Conservation (phyloP, 2,329 filamentous ascomycete species). For the Macrophomina tecta region DNA sequence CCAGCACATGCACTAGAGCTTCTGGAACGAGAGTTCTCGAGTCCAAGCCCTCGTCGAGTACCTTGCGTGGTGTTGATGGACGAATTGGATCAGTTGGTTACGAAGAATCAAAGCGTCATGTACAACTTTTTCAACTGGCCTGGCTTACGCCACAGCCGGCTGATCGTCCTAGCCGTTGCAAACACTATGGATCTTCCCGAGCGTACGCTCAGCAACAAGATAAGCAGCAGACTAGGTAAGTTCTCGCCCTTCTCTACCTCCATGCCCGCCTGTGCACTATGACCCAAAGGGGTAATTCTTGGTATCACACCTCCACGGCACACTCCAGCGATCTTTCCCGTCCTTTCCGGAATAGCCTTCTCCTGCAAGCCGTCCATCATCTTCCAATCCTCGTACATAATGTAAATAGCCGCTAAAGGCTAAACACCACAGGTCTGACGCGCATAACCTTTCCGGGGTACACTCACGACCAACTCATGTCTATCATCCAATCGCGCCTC, state of each 20-base stretch:
- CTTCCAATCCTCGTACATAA: neutral
- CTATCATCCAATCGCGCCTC: constrained; percentile 93
- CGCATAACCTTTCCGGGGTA: constrained; percentile 97
- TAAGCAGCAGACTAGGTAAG: constrained; percentile 74
- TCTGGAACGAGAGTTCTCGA: constrained; percentile 88
- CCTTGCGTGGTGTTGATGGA: constrained; percentile 99
- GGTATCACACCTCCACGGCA: neutral
- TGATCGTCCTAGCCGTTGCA: constrained; percentile 95
- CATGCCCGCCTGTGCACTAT: constrained; percentile 30
- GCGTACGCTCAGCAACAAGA: constrained; percentile 96
- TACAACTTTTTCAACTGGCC: constrained; percentile 99
- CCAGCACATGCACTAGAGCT: constrained; percentile 90
- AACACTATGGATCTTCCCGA: constrained; percentile 99
- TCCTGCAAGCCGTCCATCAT: neutral
- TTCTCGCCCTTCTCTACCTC: constrained; percentile 31
- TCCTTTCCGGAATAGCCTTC: neutral
- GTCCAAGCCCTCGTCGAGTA: constrained; percentile 86
- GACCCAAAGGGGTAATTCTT: constrained; percentile 14
- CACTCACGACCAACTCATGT: constrained; percentile 95
- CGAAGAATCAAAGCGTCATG: constrained; percentile 99
- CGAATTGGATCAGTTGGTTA: constrained; percentile 95
- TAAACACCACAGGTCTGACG: constrained; percentile 66
- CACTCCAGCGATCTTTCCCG: neutral
- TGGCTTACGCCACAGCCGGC: constrained; percentile 82
- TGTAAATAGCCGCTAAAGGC: neutral